Evolutionary conservation across 305 asterid species (phyloP).

Genomic region (Fraxinus ornus): DNA sequence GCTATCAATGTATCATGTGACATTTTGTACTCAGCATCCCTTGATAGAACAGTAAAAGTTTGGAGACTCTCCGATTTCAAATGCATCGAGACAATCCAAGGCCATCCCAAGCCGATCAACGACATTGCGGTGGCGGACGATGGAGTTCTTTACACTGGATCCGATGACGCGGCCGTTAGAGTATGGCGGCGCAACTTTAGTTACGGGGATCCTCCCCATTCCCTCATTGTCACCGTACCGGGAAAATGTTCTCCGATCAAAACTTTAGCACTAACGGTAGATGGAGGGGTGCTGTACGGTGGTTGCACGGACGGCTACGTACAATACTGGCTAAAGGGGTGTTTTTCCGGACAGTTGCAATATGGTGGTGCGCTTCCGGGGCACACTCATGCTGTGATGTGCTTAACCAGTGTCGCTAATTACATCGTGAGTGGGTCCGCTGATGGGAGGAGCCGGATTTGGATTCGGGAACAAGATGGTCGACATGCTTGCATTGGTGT

Average conservation of each 20-base stretch:
- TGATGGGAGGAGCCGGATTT: constrained; percentile 64
- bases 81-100: constrained; percentile 90
- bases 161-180: constrained; percentile 80
- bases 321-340: constrained; percentile 76
- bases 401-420: constrained; percentile 46
- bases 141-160: constrained; percentile 84
- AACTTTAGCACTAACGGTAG: constrained; percentile 51
- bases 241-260: constrained; percentile 78
- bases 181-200: constrained; percentile 89
- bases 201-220: constrained; percentile 66
- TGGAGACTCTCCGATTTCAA: constrained; percentile 83
- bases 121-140: constrained; percentile 70
- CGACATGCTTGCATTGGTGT: constrained; percentile 63
- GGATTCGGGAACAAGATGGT: constrained; percentile 66
- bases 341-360: constrained; percentile 81
- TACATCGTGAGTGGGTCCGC: constrained; percentile 80
- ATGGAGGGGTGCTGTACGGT: constrained; percentile 69
- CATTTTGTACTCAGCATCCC: constrained; percentile 69
- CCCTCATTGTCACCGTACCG: constrained; percentile 75
- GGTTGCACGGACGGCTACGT: constrained; percentile 90
- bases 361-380: constrained; percentile 88
- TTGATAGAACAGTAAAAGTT: constrained; percentile 75
- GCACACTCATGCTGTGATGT: constrained; percentile 86
- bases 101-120: constrained; percentile 78
- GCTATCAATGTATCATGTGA: constrained; percentile 75